Base-by-base conservation (phyloP, 2,329 filamentous ascomycete genomes). In the Cryphonectria radicalis region DNA sequence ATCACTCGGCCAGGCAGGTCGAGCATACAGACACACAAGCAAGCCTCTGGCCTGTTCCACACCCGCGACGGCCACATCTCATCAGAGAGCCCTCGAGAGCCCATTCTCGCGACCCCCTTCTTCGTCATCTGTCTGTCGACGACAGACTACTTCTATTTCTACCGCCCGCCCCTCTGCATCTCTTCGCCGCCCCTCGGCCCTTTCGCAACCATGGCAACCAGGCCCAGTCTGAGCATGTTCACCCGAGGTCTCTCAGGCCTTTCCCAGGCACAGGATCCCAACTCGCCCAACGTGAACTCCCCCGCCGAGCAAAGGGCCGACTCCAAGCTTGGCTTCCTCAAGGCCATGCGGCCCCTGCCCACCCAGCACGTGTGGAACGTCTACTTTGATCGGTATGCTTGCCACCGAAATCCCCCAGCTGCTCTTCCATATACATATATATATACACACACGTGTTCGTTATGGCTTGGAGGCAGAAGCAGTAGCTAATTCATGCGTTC, bases 351-450 rank as follows among this genome's bases (percentile, higher is more conserved):
- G 68, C 87, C 91, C 67, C 85, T 94, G 75, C 90, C 92, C 22
- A 92, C 93, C 40, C 92, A 95, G 83, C 91, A 95, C 80, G 93
- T 93, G 83, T 93, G 93, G 89, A 86, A 91, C 76, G 90, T 93
- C 76, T 92, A 87, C 79, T 91, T 91, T 78, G 89, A 91, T 80
- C 84, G 88, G 82, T 88, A 79, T 78, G 82, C 69, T 40, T 13
- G 17, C 46, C 2, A 17, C 37, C 57, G 42, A n/a, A 42, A 25
- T 50, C 3, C 19, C 19, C 53, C 32, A 28, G 19, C 25, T 22
- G 69, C 2, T 32, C 32, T 32, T 32, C 32, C 32, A 32, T 32
- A 32, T 28, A 28, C 2, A 28, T 28, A 28, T 32, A 32, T 32
- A 32, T 32, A 32, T 4, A 32, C 3, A 32, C 3, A 32, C 3